phyloP scores from a whole-genome alignment of 306 rosid species.

The Cyclanthera cordifolia region DNA sequence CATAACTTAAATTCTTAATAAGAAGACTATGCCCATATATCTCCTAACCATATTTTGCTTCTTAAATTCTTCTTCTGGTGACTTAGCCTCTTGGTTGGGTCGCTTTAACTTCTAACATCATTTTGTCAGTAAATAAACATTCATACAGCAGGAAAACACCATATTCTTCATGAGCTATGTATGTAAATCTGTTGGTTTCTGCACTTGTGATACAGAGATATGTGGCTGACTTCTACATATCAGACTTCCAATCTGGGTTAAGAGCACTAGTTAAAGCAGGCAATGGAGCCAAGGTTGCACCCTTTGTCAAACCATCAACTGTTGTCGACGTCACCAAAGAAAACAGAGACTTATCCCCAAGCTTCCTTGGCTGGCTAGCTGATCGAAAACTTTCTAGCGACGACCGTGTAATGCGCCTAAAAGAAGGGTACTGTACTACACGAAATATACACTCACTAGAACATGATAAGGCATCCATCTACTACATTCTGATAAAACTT shows the following conservation, averaged over 20 bases:
- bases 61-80: neutral
- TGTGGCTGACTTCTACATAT: slow-evolving; percentile 80
- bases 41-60: neutral
- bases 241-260: slow-evolving; percentile 91
- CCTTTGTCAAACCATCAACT: slow-evolving; percentile 72
- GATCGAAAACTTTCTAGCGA: slow-evolving; percentile 78
- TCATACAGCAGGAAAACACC: neutral
- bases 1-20: no score
- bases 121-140: neutral
- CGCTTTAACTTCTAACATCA: neutral
- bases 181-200: slow-evolving; percentile 13
- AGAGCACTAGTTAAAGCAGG: slow-evolving; percentile 96
- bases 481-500: neutral
- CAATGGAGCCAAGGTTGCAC: slow-evolving; percentile 83
- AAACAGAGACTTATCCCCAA: slow-evolving; percentile 73
- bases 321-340: slow-evolving; percentile 60
- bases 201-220: slow-evolving; percentile 50
- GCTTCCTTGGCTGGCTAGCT: slow-evolving; percentile 77
- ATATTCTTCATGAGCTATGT: neutral
- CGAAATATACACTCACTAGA: neutral
- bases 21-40: no score
- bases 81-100: neutral
- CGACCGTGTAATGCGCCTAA: slow-evolving; percentile 79
- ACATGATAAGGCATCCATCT: neutral
- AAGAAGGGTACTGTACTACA: slow-evolving; percentile 84